phyloP scores from a whole-genome alignment of 2,329 filamentous ascomycete genomes.

The Fusarium stilboides region DNA sequence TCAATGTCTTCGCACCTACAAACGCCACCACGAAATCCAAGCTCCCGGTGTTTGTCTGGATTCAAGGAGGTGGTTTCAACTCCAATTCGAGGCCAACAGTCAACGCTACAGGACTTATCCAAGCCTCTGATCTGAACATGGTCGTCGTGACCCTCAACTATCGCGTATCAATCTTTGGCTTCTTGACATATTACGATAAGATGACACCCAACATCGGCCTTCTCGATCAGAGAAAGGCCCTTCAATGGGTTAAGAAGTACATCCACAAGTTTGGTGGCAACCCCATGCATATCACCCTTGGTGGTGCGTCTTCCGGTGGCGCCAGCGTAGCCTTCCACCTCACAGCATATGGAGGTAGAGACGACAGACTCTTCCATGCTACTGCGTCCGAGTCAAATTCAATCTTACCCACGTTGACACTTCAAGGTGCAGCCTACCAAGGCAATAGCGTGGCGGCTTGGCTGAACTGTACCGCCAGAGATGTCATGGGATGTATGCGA shows the following conservation, averaged over 20 bases:
- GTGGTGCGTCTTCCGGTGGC: constrained; percentile 77
- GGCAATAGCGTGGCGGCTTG: constrained; percentile 64
- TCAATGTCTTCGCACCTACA: constrained; percentile 75
- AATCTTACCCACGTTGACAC: constrained; percentile 63
- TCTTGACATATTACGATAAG: constrained; percentile 72
- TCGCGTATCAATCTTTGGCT: constrained; percentile 81
- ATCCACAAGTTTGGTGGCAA: constrained; percentile 79
- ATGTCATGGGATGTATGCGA: constrained; percentile 64
- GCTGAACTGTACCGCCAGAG: constrained; percentile 57
- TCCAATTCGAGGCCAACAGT: constrained; percentile 63
- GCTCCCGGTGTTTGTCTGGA: constrained; percentile 74
- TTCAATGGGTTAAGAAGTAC: constrained; percentile 78
- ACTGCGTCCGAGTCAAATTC: constrained; percentile 67
- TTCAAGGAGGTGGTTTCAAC: constrained; percentile 75
- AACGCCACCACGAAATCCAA: constrained; percentile 63
- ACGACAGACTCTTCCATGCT: constrained; percentile 66
- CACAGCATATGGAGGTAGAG: constrained; percentile 65
- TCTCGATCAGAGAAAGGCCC: constrained; percentile 76
- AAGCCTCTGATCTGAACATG: constrained; percentile 71
- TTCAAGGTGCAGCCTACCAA: constrained; percentile 65
- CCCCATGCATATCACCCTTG: constrained; percentile 76
- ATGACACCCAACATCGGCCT: constrained; percentile 78
- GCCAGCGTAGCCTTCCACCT: constrained; percentile 75
- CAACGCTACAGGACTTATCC: constrained; percentile 71
- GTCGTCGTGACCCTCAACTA: constrained; percentile 83